Base-by-base conservation (phyloP, 257 asterid genomes). In the Henckelia pumila region DNA sequence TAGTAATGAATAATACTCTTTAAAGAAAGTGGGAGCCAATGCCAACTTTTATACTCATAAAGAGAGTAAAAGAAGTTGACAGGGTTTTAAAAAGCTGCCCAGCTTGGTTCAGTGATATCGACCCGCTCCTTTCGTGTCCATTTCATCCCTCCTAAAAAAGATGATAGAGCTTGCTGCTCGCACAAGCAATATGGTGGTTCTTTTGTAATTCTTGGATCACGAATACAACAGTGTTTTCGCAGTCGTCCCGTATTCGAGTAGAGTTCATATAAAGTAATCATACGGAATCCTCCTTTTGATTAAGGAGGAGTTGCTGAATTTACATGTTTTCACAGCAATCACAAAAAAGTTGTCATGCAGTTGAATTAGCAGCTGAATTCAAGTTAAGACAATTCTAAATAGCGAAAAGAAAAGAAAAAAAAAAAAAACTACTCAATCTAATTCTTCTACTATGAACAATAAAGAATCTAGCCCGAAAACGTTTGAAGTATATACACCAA, bases 361-460 rank as follows among this genome's bases (percentile, higher is more conserved):
- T 20, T 3, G 56, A 22, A 35, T 20, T 30, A 61, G 65, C 65
- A 30, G n/a, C 71, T 61, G 50, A 56, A 13, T 25, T 61, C 70
- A 30, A 71, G 58, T 76, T 67, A 68, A 50, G 75, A 16, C 64
- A 68, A 28, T 57, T 64, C 40, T 56, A 70, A 74, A 73, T 21
- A 49, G 66, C 55, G 66, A 68, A 24, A 29, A 35, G 29, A 55
- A 71, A 25, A 1, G 21, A 35, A 37, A 55, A 71, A 25, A 29
- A 35, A 37, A 55, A 71, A 25, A 1, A 40, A 44, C 59, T 71
- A 70, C 62, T 62, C 64, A 25, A 58, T 60, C 74, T 61, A 71
- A 61, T 52, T 61, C 67, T 65, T 71, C 81, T 79, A 76, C 22
- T 79, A 82, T 82, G 80, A 77, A 82, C 86, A 82, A 56, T 40